These are phyloP conservation scores for Phytophthora chlamydospora DNA, from an alignment of 352 stramenopile genomes.

Conservation along the genomic window DNA sequence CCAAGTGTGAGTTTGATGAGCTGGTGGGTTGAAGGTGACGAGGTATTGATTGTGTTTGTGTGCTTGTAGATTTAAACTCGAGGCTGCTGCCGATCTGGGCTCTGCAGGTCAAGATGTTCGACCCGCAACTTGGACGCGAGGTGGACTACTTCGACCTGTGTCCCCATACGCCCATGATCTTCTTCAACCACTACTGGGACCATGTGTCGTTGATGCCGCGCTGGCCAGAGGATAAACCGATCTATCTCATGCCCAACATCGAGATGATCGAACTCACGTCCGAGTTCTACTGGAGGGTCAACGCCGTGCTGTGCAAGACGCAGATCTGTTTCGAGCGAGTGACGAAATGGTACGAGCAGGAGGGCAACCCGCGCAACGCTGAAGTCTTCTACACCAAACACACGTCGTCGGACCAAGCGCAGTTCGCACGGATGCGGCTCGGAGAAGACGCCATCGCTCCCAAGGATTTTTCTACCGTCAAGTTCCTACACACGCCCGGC, in stretches of 20 bases:
- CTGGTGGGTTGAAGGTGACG: background rate
- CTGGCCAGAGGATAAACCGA: conserved; percentile 44
- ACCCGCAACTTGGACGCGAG: conserved; percentile 22
- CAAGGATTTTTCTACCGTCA: conserved; percentile 44
- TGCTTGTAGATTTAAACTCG: conserved; percentile 40
- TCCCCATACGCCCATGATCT: conserved; percentile 48
- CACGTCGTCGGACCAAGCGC: conserved; percentile 59
- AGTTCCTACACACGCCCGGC: conserved; percentile 42
- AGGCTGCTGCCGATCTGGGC: conserved; percentile 57
- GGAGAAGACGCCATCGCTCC: conserved; percentile 23
- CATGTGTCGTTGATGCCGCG: conserved; percentile 22
- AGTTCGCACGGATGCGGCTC: conserved; percentile 31
- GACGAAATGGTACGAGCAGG: conserved; percentile 56
- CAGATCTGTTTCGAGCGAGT: conserved; percentile 47
- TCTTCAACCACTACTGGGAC: conserved; percentile 73
- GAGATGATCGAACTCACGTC: conserved; percentile 61
- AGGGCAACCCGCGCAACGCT: conserved; percentile 58
- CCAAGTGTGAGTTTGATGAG: conserved; percentile 54
- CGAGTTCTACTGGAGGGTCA: conserved; percentile 42
- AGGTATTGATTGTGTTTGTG: conserved; percentile 4
- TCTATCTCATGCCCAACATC: conserved; percentile 63
- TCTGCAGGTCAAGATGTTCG: conserved; percentile 42
- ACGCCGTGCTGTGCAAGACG: conserved; percentile 61
- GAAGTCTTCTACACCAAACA: conserved; percentile 65
- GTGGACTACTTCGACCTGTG: conserved; percentile 65